phyloP scores from a whole-genome alignment of 805 yeast species.

The Yamadazyma laniorum region DNA sequence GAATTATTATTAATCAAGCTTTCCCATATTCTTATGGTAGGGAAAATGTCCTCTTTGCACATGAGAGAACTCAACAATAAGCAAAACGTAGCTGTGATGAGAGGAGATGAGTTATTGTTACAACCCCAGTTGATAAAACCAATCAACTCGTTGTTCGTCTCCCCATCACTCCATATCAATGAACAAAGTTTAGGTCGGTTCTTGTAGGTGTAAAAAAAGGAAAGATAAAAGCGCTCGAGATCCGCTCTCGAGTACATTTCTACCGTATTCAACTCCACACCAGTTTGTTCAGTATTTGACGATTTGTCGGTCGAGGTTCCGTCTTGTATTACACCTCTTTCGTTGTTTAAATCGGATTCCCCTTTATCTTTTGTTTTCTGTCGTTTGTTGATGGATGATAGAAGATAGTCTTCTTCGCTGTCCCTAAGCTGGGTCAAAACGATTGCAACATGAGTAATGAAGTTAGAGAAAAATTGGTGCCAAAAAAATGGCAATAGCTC shows the following conservation, averaged over 20 bases:
- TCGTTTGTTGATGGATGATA: conserved; percentile 43
- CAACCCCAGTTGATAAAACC: conserved; percentile 92
- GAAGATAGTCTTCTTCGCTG: conserved; percentile 67
- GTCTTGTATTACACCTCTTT: conserved; percentile 1
- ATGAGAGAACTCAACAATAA: conserved; percentile 76
- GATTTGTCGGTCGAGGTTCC: background rate
- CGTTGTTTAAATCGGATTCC: conserved; percentile 3
- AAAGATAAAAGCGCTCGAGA: conserved; percentile 79
- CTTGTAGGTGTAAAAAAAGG: conserved; percentile 66
- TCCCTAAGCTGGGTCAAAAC: conserved; percentile 66
- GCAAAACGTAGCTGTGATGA: conserved; percentile 80
- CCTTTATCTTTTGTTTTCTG: conserved; percentile 5
- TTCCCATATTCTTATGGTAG: conserved; percentile 44
- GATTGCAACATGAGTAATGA: conserved; percentile 64
- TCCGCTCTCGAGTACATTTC: conserved; percentile 74
- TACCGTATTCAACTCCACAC: conserved; percentile 47
- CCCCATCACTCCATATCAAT: conserved; percentile 57
- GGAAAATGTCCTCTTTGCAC: conserved; percentile 49
- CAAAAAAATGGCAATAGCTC: conserved; percentile 39
- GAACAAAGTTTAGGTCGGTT: conserved; percentile 57
- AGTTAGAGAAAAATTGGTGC: conserved; percentile 51
- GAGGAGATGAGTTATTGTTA: conserved; percentile 66
- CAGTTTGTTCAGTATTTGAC: background rate
- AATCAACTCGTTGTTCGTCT: conserved; percentile 48
- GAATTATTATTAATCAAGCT: conserved; percentile 29